Evolutionary conservation across 1,284 basidiomycete genomes (phyloP).

Genomic region (Sporisorium reilianum): DNA sequence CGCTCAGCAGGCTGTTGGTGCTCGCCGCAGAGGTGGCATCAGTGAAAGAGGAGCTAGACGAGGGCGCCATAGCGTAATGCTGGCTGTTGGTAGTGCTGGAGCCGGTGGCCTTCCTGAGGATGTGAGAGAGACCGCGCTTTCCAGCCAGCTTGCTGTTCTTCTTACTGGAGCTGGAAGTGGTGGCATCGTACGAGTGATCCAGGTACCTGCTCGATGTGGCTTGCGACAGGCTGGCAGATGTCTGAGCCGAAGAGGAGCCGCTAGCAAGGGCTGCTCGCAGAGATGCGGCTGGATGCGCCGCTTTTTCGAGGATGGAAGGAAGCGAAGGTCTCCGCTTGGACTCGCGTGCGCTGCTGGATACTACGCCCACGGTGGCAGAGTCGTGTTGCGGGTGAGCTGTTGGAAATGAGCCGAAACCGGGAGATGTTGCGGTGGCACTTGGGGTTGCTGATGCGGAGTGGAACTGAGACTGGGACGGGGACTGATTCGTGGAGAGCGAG

Average conservation of each 20-base stretch:
- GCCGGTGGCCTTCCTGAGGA: slow-evolving; percentile 54
- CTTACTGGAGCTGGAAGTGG: slow-evolving; percentile 32
- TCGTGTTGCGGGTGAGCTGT: slow-evolving; percentile 4
- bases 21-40: slow-evolving; percentile 17
- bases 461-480: slow-evolving; percentile 8
- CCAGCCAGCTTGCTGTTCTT: slow-evolving; percentile 33
- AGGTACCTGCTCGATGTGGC: slow-evolving; percentile 17
- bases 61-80: slow-evolving; percentile 10
- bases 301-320: slow-evolving; percentile 61
- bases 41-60: slow-evolving; percentile 28
- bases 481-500: slow-evolving; percentile 15
- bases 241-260: slow-evolving; percentile 27
- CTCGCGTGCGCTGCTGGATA: slow-evolving; percentile 24
- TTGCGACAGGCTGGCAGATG: slow-evolving; percentile 21
- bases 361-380: background rate
- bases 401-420: slow-evolving; percentile 3
- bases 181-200: slow-evolving; percentile 27
- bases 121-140: slow-evolving; percentile 58
- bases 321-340: slow-evolving; percentile 55
- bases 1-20: slow-evolving; percentile 11
- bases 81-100: slow-evolving; percentile 6
- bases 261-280: slow-evolving; percentile 54
- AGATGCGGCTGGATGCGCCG: slow-evolving; percentile 58
- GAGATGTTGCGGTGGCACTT: background rate
- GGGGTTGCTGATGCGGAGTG: slow-evolving; percentile 2